Evolutionary conservation across 164 flowering plant species (phyloP), one percentile per base, ranked within the genome.

Genomic region (Aristolochia contorta): DNA sequence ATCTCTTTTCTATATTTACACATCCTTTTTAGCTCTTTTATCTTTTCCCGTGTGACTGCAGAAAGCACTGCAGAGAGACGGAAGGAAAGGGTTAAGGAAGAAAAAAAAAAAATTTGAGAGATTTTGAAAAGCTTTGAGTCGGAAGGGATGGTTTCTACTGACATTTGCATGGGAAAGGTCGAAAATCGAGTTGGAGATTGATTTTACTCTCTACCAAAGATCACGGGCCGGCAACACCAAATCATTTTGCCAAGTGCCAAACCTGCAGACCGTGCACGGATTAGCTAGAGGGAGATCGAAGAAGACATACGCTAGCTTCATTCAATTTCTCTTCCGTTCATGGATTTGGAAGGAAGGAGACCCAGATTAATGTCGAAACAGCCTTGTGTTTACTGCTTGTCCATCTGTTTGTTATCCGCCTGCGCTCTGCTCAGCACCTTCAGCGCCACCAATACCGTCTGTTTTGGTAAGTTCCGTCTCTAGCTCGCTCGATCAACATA

Each of bases 381-480:
- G 47, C 52, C 46, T 59, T 45, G 66, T 12, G 20, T 72, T 48
- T 62, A 23, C 73, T 64, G 54, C 20, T 4, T 72, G 63, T 71
- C 67, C 51, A 20, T 69, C 66, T 72, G 74, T 68, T 56, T 76
- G 52, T 59, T 78, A 69, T 78, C 76, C 30, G 45, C 66, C 25
- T 69, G 49, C 55, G 64, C 79, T 61, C 68, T 75, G 18, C 25
- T 76, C 69, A 43, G 22, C 67, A 60, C 64, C 56, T 54, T 63
- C 56, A 32, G 48, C 50, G 25, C 71, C 68, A 65, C 24, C 50
- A 62, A 64, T 49, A n/a, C n/a, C n/a, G 33, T 62, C 0, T 64
- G 57, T 53, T 64, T 63, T 15, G 81, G 84, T 68, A 43, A 64
- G 68, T 33, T 47, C 60, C 51, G 14, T 62, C 56, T 10, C 37